Conservation (phyloP, 1,284 basidiomycete genomes). For the Leccinum ponderosum region DNA sequence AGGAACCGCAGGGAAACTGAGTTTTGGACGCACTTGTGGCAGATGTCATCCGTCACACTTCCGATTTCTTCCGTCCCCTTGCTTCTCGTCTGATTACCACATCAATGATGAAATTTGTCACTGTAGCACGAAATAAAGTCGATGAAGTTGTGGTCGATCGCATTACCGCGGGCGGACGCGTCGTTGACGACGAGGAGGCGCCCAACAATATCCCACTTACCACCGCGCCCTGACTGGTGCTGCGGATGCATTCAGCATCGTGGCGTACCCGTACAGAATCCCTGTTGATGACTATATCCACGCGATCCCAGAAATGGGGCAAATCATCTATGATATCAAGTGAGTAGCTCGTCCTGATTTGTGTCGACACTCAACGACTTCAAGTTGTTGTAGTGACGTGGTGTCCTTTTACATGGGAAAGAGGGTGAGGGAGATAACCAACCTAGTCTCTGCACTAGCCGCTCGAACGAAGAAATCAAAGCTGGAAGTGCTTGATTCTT, state of each 20-base stretch:
- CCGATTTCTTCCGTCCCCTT: slow-evolving; percentile 18
- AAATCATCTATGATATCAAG: neutral
- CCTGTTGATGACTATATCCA: slow-evolving; percentile 25
- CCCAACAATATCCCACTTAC: slow-evolving; percentile 30
- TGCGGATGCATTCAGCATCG: slow-evolving; percentile 29
- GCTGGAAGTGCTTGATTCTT: slow-evolving; percentile 56
- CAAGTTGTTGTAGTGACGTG: neutral
- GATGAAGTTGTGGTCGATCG: slow-evolving; percentile 11
- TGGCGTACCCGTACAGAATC: slow-evolving; percentile 31
- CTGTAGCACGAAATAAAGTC: slow-evolving; percentile 26
- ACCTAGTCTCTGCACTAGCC: neutral
- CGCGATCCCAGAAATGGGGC: neutral
- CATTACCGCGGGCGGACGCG: neutral
- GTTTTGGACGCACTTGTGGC: slow-evolving; percentile 31
- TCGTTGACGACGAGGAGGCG: slow-evolving; percentile 6
- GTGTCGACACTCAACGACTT: neutral
- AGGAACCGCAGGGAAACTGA: slow-evolving; percentile 20
- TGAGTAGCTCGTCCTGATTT: neutral
- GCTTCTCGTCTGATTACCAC: slow-evolving; percentile 31
- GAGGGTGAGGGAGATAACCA: no score
- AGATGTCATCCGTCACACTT: slow-evolving; percentile 19
- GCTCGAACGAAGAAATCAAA: neutral
- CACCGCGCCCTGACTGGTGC: slow-evolving; percentile 32
- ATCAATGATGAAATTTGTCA: slow-evolving; percentile 27
- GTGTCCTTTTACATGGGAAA: neutral